These are phyloP conservation scores for Astrothelium macrocarpum DNA, from an alignment of 495 filamentous ascomycete genomes.

Conservation along the genomic window DNA sequence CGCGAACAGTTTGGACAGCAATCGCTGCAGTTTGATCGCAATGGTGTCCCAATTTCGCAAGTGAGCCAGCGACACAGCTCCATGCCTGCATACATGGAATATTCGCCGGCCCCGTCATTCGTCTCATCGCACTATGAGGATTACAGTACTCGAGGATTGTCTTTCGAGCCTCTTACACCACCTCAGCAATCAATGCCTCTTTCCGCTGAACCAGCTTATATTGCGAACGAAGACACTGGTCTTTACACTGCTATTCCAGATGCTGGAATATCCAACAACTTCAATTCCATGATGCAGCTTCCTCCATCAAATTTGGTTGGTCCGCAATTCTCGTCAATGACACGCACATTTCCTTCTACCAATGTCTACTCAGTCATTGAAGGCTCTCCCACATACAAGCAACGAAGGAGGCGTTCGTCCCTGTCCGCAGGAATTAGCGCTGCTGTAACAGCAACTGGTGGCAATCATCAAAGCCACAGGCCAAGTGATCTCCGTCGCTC, in stretches of 20 bases:
- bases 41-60: constrained; percentile 73
- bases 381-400: constrained; percentile 97
- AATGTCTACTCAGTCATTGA: constrained; percentile 94
- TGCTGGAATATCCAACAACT: constrained; percentile 45
- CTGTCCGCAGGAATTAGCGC: constrained; percentile 63
- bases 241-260: constrained; percentile 92
- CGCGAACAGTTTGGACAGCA: constrained; percentile 67
- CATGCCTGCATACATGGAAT: constrained; percentile 96
- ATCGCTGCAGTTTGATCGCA: constrained; percentile 73
- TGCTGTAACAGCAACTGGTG: constrained; percentile 43
- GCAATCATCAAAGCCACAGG: constrained; percentile 50
- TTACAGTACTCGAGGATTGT: constrained; percentile 92
- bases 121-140: constrained; percentile 95
- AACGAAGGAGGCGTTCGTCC: constrained; percentile 84
- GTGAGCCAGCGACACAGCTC: constrained; percentile 86
- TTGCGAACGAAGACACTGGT: constrained; percentile 93
- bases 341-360: constrained; percentile 60
- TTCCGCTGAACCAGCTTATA: constrained; percentile 83
- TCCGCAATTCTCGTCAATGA: constrained; percentile 57
- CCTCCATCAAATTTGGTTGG: constrained; percentile 77
- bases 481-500: constrained; percentile 86
- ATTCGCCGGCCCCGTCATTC: constrained; percentile 94
- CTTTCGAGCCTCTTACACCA: constrained; percentile 91
- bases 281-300: constrained; percentile 82
- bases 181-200: constrained; percentile 77